Base-by-base conservation (phyloP, 2,329 filamentous ascomycete species). In the Claviceps purpurea region DNA sequence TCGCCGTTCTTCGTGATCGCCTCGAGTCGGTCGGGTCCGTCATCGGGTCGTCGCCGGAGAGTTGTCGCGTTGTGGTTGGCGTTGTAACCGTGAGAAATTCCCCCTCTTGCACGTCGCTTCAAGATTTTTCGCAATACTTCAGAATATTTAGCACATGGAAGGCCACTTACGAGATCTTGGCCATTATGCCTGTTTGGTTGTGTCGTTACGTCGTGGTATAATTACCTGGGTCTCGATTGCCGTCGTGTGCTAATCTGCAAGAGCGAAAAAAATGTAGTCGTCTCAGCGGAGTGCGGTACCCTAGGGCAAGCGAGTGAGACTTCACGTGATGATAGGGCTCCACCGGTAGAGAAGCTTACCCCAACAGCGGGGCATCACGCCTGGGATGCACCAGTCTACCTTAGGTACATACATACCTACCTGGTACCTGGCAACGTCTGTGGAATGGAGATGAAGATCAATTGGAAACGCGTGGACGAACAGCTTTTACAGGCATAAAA, bases 111-210 rank as follows among this genome's bases (percentile, higher is more conserved):
- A 51, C 52, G 53, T 56, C 55, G 55, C 50, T 49, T 11, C 30
- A 34, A 34, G 22, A 40, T 49, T 37, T 51, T 37, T 37, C 20
- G 22, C 24, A 39, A 56, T 40, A 55, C 51, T 49, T 51, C 46
- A 45, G 51, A 50, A 52, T 54, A 51, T 54, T 55, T 56, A 54
- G 59, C 54, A 60, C 34, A 54, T 55, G 49, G 41, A 54, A 34
- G 54, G 42, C 50, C 26, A 79, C 78, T 73, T 75, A 81, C 78
- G 77, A 79, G 62, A 75, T 65, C 72, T 81, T 81, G 70, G 77
- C 78, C 78, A 81, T 81, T 78, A 70, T 73, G 68, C 72, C 69
- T 70, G 71, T 68, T 68, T 70, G 64, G 66, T 63, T 65, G 62
- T 64, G 68, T 64, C 66, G 68, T 69, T 68, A 64, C 60, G 66